Conservation (phyloP, 2,329 filamentous ascomycete species). For the Biscogniauxia marginata region DNA sequence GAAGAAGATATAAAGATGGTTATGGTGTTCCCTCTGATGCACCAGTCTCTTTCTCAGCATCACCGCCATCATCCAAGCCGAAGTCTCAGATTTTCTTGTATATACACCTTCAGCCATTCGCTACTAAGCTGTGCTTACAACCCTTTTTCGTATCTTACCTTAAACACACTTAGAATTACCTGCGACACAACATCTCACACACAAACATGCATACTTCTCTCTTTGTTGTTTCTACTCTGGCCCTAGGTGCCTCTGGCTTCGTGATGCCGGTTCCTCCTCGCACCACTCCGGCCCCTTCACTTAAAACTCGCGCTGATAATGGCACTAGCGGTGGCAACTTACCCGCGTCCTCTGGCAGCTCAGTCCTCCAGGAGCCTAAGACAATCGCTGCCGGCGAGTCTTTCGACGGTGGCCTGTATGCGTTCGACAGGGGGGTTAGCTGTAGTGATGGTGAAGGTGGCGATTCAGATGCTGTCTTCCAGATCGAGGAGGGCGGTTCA, state of each 20-base stretch:
- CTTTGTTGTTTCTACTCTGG: not conserved
- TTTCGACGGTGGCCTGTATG: conserved; percentile 24
- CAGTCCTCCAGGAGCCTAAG: conserved; percentile 21
- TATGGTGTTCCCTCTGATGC: not conserved
- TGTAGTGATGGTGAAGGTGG: conserved; percentile 25
- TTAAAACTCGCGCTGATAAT: not conserved
- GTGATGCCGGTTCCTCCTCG: not conserved
- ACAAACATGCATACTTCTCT: not conserved
- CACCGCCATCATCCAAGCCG: not conserved
- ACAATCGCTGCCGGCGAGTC: conserved; percentile 17
- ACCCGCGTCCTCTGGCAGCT: conserved; percentile 28
- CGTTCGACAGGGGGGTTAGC: conserved; percentile 19
- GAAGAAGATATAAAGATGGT: not conserved
- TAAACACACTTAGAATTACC: no score
- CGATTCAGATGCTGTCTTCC: conserved; percentile 22
- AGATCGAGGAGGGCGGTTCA: conserved; percentile 38
- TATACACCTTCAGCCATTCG: not conserved
- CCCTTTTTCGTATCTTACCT: not conserved
- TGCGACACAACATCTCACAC: not conserved
- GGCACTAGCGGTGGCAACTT: conserved; percentile 3
- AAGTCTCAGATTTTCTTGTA: not conserved
- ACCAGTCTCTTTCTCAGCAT: not conserved
- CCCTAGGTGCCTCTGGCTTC: not conserved
- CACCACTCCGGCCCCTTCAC: not conserved
- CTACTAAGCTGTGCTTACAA: not conserved